These are phyloP conservation scores for Fraxinus paxiana DNA, from an alignment of 305 asterid species.

Conservation along the genomic window DNA sequence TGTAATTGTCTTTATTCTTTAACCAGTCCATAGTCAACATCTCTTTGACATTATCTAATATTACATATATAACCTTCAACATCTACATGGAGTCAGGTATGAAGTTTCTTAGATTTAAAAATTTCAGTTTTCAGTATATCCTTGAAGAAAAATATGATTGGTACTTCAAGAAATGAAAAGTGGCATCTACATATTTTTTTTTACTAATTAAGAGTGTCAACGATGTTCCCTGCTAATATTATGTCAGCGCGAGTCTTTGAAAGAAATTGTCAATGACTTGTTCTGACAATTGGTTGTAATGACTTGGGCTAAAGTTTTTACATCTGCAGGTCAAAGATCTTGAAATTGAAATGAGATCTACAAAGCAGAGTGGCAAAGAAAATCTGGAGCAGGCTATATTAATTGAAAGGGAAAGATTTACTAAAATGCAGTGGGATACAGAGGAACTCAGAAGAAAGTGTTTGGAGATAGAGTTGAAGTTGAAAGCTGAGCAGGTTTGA, in stretches of 20 bases:
- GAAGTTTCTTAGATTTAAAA: background rate
- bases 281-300: background rate
- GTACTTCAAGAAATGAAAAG: background rate
- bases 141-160: background rate
- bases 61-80: background rate
- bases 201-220: slow-evolving; percentile 7
- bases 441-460: slow-evolving; percentile 55
- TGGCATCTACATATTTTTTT: background rate
- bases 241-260: background rate
- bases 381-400: slow-evolving; percentile 51
- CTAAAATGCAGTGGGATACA: slow-evolving; percentile 64
- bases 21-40: background rate
- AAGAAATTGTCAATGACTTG: background rate
- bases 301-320: background rate
- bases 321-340: slow-evolving; percentile 55
- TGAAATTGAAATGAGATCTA: slow-evolving; percentile 52
- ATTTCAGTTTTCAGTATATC: background rate
- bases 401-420: slow-evolving; percentile 50
- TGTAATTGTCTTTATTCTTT: background rate
- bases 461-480: slow-evolving; percentile 48
- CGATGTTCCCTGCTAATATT: slow-evolving; percentile 6
- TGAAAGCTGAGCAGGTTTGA: slow-evolving; percentile 51
- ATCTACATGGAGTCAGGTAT: background rate
- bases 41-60: background rate
- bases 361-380: slow-evolving; percentile 46